phyloP scores from a whole-genome alignment of 2,329 filamentous ascomycete genomes.

The Verticillium tricorpus region DNA sequence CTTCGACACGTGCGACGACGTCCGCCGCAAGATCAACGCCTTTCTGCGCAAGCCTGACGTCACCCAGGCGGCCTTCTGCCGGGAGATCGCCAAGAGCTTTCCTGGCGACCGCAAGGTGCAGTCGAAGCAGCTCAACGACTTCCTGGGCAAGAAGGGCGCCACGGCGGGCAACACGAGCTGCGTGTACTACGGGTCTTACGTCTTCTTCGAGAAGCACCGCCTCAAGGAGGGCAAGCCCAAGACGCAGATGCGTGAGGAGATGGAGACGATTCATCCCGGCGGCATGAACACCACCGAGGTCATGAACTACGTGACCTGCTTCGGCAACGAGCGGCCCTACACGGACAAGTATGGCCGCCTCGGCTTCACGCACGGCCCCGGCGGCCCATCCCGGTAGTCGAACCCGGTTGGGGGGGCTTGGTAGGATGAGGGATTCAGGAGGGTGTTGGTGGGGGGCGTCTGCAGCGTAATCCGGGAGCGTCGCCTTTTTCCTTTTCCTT shows the following conservation, averaged over 20 bases:
- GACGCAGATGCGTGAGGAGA: conserved; percentile 42
- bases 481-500: background rate
- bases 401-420: background rate
- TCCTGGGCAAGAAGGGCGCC: conserved; percentile 44
- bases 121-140: conserved; percentile 39
- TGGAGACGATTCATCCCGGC: conserved; percentile 35
- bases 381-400: background rate
- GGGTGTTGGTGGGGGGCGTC: background rate
- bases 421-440: background rate
- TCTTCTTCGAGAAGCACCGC: conserved; percentile 56
- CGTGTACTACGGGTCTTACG: conserved; percentile 50
- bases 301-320: background rate
- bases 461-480: background rate
- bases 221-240: conserved; percentile 48
- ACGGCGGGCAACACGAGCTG: conserved; percentile 41
- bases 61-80: conserved; percentile 31
- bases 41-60: conserved; percentile 31
- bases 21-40: conserved; percentile 52
- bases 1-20: conserved; percentile 53
- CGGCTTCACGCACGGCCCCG: background rate
- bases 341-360: conserved; percentile 2
- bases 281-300: conserved; percentile 19
- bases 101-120: conserved; percentile 31
- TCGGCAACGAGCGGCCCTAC: background rate
- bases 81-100: conserved; percentile 40